These are phyloP conservation scores for Chenopodium album DNA, from an alignment of 148 eudicot species.

Conservation along the genomic window DNA sequence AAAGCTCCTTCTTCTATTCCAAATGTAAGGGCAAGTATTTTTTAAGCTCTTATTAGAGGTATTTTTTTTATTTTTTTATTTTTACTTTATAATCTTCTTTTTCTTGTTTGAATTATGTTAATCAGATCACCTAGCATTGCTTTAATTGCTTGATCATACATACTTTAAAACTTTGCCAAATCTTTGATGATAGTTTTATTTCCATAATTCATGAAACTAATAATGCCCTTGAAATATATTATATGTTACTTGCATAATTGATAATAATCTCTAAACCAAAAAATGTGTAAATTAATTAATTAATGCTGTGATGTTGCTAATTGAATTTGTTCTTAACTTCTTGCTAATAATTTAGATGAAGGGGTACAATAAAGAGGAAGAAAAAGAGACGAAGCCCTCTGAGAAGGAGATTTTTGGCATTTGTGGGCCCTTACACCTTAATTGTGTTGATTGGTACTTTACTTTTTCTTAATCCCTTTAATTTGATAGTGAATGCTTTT, in stretches of 20 bases:
- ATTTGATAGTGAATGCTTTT: too few relatives aligned
- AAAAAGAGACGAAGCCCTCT: slow-evolving; percentile 18
- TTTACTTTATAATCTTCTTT: neutral
- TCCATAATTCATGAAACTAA: too few relatives aligned
- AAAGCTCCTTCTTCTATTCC: too few relatives aligned
- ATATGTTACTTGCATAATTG: too few relatives aligned
- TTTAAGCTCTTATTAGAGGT: neutral
- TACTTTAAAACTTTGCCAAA: too few relatives aligned
- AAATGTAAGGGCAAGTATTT: too few relatives aligned
- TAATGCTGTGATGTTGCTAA: neutral
- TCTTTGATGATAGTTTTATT: too few relatives aligned
- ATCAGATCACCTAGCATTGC: neutral
- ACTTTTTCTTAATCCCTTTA: too few relatives aligned
- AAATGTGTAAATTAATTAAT: neutral
- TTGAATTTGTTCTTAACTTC: neutral
- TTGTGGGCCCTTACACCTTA: slow-evolving; percentile 45
- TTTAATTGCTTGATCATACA: neutral
- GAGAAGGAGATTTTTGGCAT: slow-evolving; percentile 32
- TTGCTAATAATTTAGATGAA: neutral
- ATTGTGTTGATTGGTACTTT: slow-evolving; percentile 42
- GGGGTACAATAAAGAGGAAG: neutral
- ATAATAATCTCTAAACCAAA: too few relatives aligned
- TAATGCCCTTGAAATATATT: too few relatives aligned
- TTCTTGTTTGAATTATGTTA: neutral
- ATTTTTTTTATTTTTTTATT: neutral